A percentile compares a stretch with the other conserved stretches of the same genome.
Evolutionary conservation across 202 grass and related monocot species (phyloP).

Genomic region (Panicum virgatum): DNA sequence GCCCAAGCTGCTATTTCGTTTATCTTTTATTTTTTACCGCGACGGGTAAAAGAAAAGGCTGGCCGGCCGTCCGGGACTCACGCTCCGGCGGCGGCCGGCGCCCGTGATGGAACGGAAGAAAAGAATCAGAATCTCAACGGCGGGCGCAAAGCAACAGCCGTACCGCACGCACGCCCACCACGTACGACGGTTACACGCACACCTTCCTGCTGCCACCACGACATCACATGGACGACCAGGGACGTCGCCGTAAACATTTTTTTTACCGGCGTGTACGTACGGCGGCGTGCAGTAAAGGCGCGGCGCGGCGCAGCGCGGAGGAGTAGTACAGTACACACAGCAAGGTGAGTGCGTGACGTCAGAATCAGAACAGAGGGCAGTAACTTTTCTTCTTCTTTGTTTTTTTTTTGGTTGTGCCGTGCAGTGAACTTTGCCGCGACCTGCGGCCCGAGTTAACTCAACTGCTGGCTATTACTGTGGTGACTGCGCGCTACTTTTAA

Average conservation of each 20-base stretch:
- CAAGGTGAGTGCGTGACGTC: no score
- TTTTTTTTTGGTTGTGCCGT: background rate
- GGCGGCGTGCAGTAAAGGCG: background rate
- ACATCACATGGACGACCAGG: no score
- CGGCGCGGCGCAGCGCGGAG: background rate
- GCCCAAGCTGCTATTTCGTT: background rate
- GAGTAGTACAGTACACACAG: no score
- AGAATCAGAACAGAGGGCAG: no score
- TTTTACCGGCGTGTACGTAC: background rate
- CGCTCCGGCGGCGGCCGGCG: background rate
- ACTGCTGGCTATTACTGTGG: no score
- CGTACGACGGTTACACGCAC: slow-evolving; percentile 13
- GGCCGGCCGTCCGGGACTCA: background rate
- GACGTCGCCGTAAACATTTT: background rate
- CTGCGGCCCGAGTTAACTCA: no score
- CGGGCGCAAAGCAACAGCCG: background rate
- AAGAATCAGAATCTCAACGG: slow-evolving; percentile 19
- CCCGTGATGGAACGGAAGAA: background rate
- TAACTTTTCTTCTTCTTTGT: no score
- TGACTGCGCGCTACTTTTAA: background rate
- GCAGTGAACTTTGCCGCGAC: no score
- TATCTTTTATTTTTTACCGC: background rate
- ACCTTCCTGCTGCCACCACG: no score
- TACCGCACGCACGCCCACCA: slow-evolving; percentile 4
- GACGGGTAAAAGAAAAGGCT: background rate